phyloP scores from a whole-genome alignment of 805 yeast genomes.

The Saturnispora kantuleensis region DNA sequence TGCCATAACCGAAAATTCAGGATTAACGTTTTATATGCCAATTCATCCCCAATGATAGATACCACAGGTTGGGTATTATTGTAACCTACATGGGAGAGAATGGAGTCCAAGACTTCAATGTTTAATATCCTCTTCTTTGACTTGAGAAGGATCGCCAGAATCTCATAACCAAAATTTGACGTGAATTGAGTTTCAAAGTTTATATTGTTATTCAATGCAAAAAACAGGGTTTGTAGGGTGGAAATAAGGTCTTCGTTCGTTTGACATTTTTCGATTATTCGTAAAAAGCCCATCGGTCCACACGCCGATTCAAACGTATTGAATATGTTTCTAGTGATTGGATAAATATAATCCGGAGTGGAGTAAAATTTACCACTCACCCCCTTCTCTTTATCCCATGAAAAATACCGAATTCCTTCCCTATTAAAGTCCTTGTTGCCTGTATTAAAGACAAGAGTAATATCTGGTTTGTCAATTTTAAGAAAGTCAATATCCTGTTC shows the following conservation, averaged over 20 bases:
- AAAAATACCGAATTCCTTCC: not conserved
- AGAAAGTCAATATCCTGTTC: not conserved
- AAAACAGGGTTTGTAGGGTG: constrained; percentile 33
- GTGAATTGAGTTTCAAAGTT: constrained; percentile 52
- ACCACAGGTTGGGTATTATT: constrained; percentile 39
- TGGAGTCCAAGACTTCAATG: constrained; percentile 36
- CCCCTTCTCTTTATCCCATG: not conserved
- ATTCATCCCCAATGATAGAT: constrained; percentile 46
- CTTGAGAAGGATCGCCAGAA: constrained; percentile 43
- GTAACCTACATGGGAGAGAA: constrained; percentile 49
- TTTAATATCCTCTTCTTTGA: constrained; percentile 32
- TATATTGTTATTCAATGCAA: constrained; percentile 31
- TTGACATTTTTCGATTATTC: constrained; percentile 35
- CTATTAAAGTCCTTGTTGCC: not conserved
- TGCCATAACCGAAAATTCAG: constrained; percentile 58
- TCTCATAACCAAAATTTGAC: constrained; percentile 48
- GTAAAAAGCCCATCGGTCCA: constrained; percentile 38
- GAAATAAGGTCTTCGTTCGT: constrained; percentile 26
- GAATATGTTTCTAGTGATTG: not conserved
- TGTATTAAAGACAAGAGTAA: constrained; percentile 1
- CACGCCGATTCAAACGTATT: constrained; percentile 35
- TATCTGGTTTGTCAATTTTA: not conserved
- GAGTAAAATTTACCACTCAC: not conserved
- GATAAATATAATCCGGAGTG: not conserved
- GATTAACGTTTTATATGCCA: constrained; percentile 48